These are phyloP conservation scores for Botrytis porri DNA, from an alignment of 2,329 filamentous ascomycete species.

Conservation along the genomic window DNA sequence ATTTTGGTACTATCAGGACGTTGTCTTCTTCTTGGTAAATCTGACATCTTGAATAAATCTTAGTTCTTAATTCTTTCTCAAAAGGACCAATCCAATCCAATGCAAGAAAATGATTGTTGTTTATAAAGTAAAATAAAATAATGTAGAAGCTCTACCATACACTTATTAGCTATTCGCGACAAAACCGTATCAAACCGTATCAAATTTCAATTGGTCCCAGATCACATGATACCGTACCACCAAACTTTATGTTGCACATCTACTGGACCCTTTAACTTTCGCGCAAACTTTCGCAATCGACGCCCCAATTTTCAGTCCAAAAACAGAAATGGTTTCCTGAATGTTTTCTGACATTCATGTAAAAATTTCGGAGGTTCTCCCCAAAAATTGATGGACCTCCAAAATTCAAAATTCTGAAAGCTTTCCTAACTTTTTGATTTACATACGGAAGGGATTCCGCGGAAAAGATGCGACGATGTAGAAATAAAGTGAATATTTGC, in stretches of 20 bases:
- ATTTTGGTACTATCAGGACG: constrained; percentile 57
- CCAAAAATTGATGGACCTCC: too few species aligned
- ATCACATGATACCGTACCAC: neutral
- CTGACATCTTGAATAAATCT: constrained; percentile 44
- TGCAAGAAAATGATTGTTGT: neutral
- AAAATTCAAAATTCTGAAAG: neutral
- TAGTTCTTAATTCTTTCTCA: neutral
- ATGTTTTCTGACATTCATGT: neutral
- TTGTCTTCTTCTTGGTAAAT: constrained; percentile 50
- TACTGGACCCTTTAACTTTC: neutral
- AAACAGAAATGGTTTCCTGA: neutral
- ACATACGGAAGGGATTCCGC: neutral
- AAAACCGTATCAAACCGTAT: constrained; percentile 1
- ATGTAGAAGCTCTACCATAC: neutral
- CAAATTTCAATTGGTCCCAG: neutral
- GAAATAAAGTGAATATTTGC: neutral
- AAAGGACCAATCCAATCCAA: neutral
- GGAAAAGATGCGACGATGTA: neutral
- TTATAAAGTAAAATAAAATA: neutral
- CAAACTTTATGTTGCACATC: neutral
- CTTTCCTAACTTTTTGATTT: neutral
- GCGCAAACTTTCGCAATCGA: neutral
- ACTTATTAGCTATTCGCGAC: neutral
- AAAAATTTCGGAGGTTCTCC: neutral
- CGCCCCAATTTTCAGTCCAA: neutral